Percentiles rank a stretch among this genome's conserved stretches.
Evolutionary conservation across 441 rosid genomes (phyloP).

Genomic region (Adansonia gregorii): DNA sequence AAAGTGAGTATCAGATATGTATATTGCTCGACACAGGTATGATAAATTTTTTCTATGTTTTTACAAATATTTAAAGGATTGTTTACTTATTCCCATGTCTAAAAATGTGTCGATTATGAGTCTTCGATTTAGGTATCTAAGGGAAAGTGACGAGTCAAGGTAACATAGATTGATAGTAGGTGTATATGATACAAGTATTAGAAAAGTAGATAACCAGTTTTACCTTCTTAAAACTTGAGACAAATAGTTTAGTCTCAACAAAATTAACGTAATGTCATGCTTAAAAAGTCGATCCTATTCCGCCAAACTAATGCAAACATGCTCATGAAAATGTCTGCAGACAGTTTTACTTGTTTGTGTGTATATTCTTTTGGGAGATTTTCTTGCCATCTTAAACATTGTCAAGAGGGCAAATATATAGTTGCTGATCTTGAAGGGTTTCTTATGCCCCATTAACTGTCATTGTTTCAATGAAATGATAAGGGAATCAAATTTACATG

Average conservation of each 20-base stretch:
- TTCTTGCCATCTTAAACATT: background rate
- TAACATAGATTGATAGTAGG: too few relatives aligned
- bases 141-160: too few relatives aligned
- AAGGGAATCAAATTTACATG: too few relatives aligned
- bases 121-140: too few relatives aligned
- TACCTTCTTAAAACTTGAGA: background rate
- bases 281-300: slow-evolving; percentile 8
- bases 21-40: too few relatives aligned
- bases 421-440: background rate
- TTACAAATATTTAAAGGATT: too few relatives aligned
- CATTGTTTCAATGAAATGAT: background rate
- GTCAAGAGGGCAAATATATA: too few relatives aligned
- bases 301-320: slow-evolving; percentile 2
- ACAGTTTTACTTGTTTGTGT: background rate
- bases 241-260: background rate
- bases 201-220: background rate
- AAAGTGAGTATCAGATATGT: too few relatives aligned
- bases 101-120: too few relatives aligned
- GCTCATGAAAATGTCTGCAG: background rate
- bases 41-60: too few relatives aligned
- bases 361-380: background rate
- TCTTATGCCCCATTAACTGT: background rate
- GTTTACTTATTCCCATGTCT: too few relatives aligned
- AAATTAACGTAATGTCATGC: background rate
- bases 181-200: background rate